Evolutionary conservation across 495 filamentous ascomycete genomes (phyloP).

Genomic region (Podospora didyma): DNA sequence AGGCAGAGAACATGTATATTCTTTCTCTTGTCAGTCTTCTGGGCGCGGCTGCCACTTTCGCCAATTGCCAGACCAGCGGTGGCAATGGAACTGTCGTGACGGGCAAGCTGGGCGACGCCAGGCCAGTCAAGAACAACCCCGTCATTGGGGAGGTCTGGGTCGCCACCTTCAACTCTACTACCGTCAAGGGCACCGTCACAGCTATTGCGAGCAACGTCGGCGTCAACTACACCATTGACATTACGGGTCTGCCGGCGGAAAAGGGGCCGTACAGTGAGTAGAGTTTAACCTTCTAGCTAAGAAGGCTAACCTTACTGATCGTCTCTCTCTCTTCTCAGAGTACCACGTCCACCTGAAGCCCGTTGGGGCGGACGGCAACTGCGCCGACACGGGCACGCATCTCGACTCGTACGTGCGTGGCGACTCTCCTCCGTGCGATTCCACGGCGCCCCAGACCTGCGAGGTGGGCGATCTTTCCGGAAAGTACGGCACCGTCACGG

Average conservation of each 20-base stretch:
- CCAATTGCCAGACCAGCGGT: slow-evolving; percentile 32
- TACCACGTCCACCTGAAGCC: slow-evolving; percentile 77
- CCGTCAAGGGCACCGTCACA: slow-evolving; percentile 56
- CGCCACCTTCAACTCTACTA: slow-evolving; percentile 40
- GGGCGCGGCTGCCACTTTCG: slow-evolving; percentile 34
- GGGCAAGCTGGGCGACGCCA: slow-evolving; percentile 51
- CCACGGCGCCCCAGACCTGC: slow-evolving; percentile 59
- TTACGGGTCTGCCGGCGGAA: slow-evolving; percentile 58
- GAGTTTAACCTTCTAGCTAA: background rate
- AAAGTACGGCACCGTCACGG: slow-evolving; percentile 66
- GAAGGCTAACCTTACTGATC: slow-evolving; percentile 3
- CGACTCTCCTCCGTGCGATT: slow-evolving; percentile 61
- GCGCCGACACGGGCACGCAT: slow-evolving; percentile 63
- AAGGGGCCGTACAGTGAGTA: slow-evolving; percentile 69
- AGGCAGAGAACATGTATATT: background rate
- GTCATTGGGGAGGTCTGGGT: slow-evolving; percentile 49
- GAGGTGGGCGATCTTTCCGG: slow-evolving; percentile 79
- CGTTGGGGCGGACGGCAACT: slow-evolving; percentile 70
- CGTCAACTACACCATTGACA: slow-evolving; percentile 54
- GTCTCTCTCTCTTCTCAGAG: slow-evolving; percentile 36
- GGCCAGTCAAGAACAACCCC: slow-evolving; percentile 55
- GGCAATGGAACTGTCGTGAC: slow-evolving; percentile 21
- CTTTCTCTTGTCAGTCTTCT: slow-evolving; percentile 37
- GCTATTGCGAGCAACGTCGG: slow-evolving; percentile 52
- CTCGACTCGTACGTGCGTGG: slow-evolving; percentile 51